These are phyloP conservation scores for Candida nemodendra DNA, from an alignment of 805 yeast genomes.

Conservation along the genomic window DNA sequence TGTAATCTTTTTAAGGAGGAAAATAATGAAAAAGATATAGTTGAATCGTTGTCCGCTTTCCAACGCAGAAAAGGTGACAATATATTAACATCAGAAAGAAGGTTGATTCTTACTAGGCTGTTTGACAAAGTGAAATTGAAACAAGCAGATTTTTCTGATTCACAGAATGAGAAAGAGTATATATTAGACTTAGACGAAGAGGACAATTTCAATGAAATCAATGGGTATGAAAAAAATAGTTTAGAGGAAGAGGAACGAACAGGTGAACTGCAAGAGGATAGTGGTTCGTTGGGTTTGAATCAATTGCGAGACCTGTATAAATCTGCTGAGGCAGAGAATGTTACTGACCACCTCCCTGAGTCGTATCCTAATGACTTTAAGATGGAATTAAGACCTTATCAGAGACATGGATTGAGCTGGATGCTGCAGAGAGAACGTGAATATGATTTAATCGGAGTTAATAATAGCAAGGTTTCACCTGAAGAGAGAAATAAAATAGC, in stretches of 20 bases:
- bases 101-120: slow-evolving; percentile 11
- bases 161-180: slow-evolving; percentile 48
- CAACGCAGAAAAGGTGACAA: background rate
- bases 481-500: slow-evolving; percentile 23
- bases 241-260: slow-evolving; percentile 4
- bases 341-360: slow-evolving; percentile 59
- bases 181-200: slow-evolving; percentile 42
- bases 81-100: background rate
- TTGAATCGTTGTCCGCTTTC: slow-evolving; percentile 6
- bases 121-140: slow-evolving; percentile 16
- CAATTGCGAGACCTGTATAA: slow-evolving; percentile 75
- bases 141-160: slow-evolving; percentile 17
- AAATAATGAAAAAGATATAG: slow-evolving; percentile 39
- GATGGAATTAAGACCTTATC: slow-evolving; percentile 68
- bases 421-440: slow-evolving; percentile 80
- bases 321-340: slow-evolving; percentile 48
- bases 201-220: slow-evolving; percentile 17
- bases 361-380: slow-evolving; percentile 58
- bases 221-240: slow-evolving; percentile 10
- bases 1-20: slow-evolving; percentile 20
- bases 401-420: slow-evolving; percentile 85
- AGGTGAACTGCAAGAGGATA: too few species aligned
- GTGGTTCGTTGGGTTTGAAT: slow-evolving; percentile 48
- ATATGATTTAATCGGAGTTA: slow-evolving; percentile 39
- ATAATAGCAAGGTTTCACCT: slow-evolving; percentile 25